Evolutionary conservation across 768 basidiomycete genomes (phyloP).

Genomic region (Suillus cothurnatus): DNA sequence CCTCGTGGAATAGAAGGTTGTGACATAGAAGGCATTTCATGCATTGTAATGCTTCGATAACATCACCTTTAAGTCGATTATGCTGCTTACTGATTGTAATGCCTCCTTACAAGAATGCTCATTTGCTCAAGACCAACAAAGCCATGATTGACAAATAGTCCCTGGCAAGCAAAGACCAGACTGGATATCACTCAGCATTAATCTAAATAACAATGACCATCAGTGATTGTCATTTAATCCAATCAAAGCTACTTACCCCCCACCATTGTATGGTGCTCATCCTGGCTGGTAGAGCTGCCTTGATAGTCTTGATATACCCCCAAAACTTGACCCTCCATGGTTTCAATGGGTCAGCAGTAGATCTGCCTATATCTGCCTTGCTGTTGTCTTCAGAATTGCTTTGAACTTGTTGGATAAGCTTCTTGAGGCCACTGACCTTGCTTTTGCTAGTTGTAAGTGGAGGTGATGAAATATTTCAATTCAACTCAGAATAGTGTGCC

Average conservation of each 20-base stretch:
- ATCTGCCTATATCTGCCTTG: background rate
- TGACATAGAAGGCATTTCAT: background rate
- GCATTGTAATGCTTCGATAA: too few species aligned
- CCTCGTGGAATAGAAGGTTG: background rate
- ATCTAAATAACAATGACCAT: background rate
- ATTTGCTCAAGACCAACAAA: slow-evolving; percentile 38
- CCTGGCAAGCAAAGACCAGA: slow-evolving; percentile 38
- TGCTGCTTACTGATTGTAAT: too few species aligned
- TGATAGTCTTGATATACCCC: background rate
- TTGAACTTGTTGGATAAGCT: slow-evolving; percentile 6
- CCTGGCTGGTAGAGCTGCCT: slow-evolving; percentile 11
- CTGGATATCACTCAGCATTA: slow-evolving; percentile 30
- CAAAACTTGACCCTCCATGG: background rate
- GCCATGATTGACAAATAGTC: slow-evolving; percentile 43
- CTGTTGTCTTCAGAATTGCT: slow-evolving; percentile 14
- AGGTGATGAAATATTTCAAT: slow-evolving; percentile 13
- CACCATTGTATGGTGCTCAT: slow-evolving; percentile 34
- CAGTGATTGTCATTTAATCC: background rate
- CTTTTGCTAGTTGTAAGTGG: background rate
- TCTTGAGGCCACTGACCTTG: slow-evolving; percentile 2
- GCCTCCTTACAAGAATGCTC: slow-evolving; percentile 35
- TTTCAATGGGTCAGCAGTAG: background rate
- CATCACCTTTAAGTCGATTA: too few species aligned
- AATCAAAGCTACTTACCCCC: slow-evolving; percentile 29
- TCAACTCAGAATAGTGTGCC: background rate